These are phyloP conservation scores for Alloteropsis semialata DNA, from an alignment of 176 grass and related monocot genomes.

Conservation along the genomic window DNA sequence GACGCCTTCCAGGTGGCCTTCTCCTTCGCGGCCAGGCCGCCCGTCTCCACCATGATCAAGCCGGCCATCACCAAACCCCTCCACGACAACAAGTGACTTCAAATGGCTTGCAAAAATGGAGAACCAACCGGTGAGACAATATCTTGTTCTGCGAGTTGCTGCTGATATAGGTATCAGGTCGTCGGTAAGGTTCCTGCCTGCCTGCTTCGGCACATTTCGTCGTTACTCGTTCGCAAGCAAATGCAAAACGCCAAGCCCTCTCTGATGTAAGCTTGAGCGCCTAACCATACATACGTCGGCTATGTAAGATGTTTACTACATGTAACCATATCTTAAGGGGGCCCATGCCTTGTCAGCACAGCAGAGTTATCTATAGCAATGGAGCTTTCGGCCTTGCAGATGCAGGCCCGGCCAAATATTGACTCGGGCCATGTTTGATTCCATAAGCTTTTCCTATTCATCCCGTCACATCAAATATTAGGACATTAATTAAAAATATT, in stretches of 20 bases:
- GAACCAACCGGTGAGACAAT: too few species aligned
- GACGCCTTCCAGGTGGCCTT: constrained; percentile 50
- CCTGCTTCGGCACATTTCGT: background rate
- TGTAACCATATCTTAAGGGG: background rate
- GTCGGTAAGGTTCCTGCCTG: background rate
- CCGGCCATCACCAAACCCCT: constrained; percentile 26
- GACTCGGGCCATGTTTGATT: too few species aligned
- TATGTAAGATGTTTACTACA: background rate
- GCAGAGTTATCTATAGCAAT: background rate
- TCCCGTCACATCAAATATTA: too few species aligned
- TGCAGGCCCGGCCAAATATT: background rate
- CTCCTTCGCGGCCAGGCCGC: constrained; percentile 38
- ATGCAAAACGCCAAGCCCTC: background rate
- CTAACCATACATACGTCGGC: background rate
- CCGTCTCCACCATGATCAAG: constrained; percentile 48
- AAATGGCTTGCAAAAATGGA: too few species aligned
- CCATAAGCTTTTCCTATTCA: too few species aligned
- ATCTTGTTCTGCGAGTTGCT: too few species aligned
- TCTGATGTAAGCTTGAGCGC: background rate
- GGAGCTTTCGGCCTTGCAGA: background rate
- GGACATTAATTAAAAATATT: too few species aligned
- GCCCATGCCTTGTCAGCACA: constrained; percentile 9
- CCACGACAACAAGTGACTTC: constrained; percentile 1
- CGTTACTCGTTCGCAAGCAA: background rate
- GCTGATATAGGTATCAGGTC: background rate